Evolutionary conservation across 2,329 filamentous ascomycete species (phyloP).

Genomic region (Venturiaceae sp.): DNA sequence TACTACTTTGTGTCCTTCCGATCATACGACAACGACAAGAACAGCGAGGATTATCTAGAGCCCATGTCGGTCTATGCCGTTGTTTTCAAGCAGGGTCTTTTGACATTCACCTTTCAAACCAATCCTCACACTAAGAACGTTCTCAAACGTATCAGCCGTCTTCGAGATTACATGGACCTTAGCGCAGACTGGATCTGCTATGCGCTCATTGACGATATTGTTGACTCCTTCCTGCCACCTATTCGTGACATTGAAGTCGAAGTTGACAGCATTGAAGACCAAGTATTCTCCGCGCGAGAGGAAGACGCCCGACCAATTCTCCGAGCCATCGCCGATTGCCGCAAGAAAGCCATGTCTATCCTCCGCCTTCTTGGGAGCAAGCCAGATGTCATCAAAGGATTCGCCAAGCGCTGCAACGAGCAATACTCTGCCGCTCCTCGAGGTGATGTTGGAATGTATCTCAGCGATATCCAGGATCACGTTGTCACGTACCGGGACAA

Average conservation of each 20-base stretch:
- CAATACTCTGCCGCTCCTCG: constrained; percentile 91
- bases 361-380: constrained; percentile 92
- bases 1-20: constrained; percentile 99
- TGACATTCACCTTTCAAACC: constrained; percentile 87
- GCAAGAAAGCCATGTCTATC: constrained; percentile 90
- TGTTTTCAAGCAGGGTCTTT: constrained; percentile 87
- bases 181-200: constrained; percentile 99
- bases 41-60: constrained; percentile 75
- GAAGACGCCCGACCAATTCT: constrained; percentile 86
- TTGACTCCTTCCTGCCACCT: constrained; percentile 86
- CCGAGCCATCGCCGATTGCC: constrained; percentile 76
- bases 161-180: constrained; percentile 90
- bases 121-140: constrained; percentile 85
- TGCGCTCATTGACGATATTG: constrained; percentile 95
- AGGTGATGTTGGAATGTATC: constrained; percentile 92
- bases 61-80: constrained; percentile 96
- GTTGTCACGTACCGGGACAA: constrained; percentile 99
- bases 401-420: constrained; percentile 97
- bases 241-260: constrained; percentile 81
- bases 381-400: constrained; percentile 95
- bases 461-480: constrained; percentile 97
- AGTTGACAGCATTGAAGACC: constrained; percentile 88
- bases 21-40: constrained; percentile 77
- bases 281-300: constrained; percentile 82
- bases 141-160: constrained; percentile 77